Conservation (phyloP, 2,329 filamentous ascomycete species). For the Penicillium palitans region DNA sequence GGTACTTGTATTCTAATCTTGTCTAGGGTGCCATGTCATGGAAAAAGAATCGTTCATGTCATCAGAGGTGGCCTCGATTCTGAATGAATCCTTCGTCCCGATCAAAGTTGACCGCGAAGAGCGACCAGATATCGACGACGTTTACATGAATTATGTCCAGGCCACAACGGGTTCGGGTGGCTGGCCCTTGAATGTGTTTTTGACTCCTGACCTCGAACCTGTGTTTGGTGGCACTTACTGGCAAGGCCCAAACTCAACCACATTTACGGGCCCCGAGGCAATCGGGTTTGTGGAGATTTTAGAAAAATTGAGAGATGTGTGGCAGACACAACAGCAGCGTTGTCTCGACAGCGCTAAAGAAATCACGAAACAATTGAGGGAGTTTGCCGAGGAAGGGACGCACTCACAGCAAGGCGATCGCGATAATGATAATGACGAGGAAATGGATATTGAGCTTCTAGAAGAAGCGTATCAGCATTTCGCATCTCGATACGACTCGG, state of each 20-base stretch:
- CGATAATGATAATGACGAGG: constrained; percentile 60
- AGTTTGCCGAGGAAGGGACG: constrained; percentile 87
- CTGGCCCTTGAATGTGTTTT: constrained; percentile 95
- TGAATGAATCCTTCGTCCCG: constrained; percentile 87
- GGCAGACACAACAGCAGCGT: constrained; percentile 79
- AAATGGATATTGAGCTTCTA: constrained; percentile 82
- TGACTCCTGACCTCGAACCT: constrained; percentile 88
- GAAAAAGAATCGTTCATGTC: constrained; percentile 89
- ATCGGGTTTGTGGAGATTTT: constrained; percentile 82
- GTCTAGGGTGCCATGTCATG: constrained; percentile 80
- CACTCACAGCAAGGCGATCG: constrained; percentile 47
- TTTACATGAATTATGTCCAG: constrained; percentile 98
- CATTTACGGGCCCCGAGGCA: constrained; percentile 54
- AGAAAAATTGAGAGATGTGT: constrained; percentile 70
- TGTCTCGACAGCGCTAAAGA: constrained; percentile 82
- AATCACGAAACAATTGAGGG: constrained; percentile 75
- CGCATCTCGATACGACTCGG: constrained; percentile 72
- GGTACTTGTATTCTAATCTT: constrained; percentile 18
- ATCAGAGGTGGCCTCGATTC: constrained; percentile 71
- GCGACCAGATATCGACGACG: constrained; percentile 86
- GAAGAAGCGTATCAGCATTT: constrained; percentile 88
- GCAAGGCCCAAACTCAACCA: constrained; percentile 70
- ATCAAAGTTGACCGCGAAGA: constrained; percentile 93
- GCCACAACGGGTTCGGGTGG: constrained; percentile 86
- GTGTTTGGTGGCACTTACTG: constrained; percentile 97